phyloP scores from a whole-genome alignment of 2,329 filamentous ascomycete genomes.

The Ceratocystis diversiconidia region DNA sequence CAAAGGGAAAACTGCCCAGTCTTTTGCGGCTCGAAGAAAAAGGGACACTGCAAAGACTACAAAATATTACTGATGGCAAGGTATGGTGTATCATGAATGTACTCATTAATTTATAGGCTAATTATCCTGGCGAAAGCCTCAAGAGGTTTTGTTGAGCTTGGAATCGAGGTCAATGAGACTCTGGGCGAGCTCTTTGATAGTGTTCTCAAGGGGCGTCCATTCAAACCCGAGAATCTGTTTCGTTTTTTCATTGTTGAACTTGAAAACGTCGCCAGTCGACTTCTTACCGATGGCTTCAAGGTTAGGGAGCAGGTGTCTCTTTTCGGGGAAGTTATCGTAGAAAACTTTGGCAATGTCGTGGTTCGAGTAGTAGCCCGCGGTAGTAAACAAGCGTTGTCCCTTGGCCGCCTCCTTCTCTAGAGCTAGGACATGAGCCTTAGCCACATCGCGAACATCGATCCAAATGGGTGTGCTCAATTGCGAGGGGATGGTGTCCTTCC shows the following conservation, averaged over 20 bases:
- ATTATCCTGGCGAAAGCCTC: background rate
- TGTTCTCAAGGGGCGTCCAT: conserved; percentile 48
- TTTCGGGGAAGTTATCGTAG: conserved; percentile 36
- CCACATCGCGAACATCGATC: conserved; percentile 44
- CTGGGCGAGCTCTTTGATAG: conserved; percentile 25
- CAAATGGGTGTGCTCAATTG: conserved; percentile 32
- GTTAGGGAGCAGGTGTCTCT: conserved; percentile 33
- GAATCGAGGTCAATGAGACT: conserved; percentile 15
- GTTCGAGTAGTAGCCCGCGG: conserved; percentile 35
- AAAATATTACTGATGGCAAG: background rate
- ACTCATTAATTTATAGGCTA: background rate
- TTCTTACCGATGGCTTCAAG: conserved; percentile 33
- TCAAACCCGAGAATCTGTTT: conserved; percentile 47
- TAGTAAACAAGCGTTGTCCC: conserved; percentile 38
- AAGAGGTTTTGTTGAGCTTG: conserved; percentile 1
- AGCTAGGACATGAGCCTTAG: conserved; percentile 38
- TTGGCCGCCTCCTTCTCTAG: conserved; percentile 35
- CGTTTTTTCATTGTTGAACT: conserved; percentile 44
- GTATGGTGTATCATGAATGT: background rate
- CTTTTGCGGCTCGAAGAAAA: background rate
- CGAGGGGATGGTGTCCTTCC: conserved; percentile 31
- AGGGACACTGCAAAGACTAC: background rate
- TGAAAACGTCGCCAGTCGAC: conserved; percentile 32
- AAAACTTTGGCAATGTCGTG: conserved; percentile 31
- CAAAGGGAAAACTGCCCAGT: background rate